Evolutionary conservation across 1,284 basidiomycete species (phyloP).

Genomic region (Irpex rosettiformis): DNA sequence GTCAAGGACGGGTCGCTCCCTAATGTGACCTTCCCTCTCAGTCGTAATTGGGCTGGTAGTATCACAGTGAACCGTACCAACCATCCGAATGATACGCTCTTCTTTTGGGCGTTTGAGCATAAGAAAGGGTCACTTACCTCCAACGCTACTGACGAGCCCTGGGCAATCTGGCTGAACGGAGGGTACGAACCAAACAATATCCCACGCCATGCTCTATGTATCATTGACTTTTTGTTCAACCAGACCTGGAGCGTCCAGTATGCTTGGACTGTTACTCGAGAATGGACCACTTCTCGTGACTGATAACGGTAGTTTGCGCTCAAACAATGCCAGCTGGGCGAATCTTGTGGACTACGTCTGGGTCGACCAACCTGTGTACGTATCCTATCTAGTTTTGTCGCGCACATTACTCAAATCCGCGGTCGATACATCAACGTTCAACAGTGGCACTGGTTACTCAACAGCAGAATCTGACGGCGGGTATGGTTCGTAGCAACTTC

Average conservation of each 20-base stretch:
- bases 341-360: conserved; percentile 63
- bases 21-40: conserved; percentile 56
- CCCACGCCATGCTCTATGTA: no score
- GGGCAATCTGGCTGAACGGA: conserved; percentile 77
- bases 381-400: not conserved
- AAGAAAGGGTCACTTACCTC: conserved; percentile 55
- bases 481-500: not conserved
- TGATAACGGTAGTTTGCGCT: conserved; percentile 28
- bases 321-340: conserved; percentile 56
- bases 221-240: not conserved
- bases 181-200: conserved; percentile 28
- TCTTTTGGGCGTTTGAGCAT: conserved; percentile 70
- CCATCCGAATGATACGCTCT: conserved; percentile 63
- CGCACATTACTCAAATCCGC: not conserved
- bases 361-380: conserved; percentile 66
- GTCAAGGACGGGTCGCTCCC: conserved; percentile 39
- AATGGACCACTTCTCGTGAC: conserved; percentile 65
- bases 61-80: conserved; percentile 52
- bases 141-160: conserved; percentile 43
- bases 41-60: conserved; percentile 64
- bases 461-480: conserved; percentile 1
- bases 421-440: not conserved
- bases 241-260: conserved; percentile 62
- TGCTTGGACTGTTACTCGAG: conserved; percentile 62
- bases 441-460: not conserved